Conservation (phyloP, 2,329 filamentous ascomycete genomes). For the Uncinocarpus reesii region DNA sequence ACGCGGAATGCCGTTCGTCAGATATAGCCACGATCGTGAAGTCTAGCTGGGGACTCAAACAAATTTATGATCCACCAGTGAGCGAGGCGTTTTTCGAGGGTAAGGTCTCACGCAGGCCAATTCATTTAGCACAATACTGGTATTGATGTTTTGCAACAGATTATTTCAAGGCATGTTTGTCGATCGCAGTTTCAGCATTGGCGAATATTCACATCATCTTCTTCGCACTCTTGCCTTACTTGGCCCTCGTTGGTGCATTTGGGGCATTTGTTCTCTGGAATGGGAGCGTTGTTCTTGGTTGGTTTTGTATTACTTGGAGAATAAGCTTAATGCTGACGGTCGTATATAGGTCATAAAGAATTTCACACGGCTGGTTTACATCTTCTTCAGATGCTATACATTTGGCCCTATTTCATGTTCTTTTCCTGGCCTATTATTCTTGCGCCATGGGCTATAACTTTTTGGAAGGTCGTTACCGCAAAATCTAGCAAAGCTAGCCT, state of each 20-base stretch:
- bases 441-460: constrained; percentile 40
- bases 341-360: constrained; percentile 65
- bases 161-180: constrained; percentile 46
- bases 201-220: constrained; percentile 34
- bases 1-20: constrained; percentile 23
- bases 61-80: constrained; percentile 43
- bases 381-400: constrained; percentile 84
- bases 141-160: constrained; percentile 25
- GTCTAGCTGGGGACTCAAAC: constrained; percentile 30
- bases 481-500: background rate
- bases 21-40: constrained; percentile 22
- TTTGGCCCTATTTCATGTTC: constrained; percentile 82
- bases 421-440: constrained; percentile 74
- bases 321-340: constrained; percentile 21
- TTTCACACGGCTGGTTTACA: constrained; percentile 89
- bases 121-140: background rate
- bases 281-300: constrained; percentile 79
- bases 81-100: constrained; percentile 42
- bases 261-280: constrained; percentile 73
- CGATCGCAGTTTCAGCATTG: constrained; percentile 51
- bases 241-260: constrained; percentile 59
- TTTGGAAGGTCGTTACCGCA: constrained; percentile 14
- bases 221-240: constrained; percentile 39
- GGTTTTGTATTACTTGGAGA: constrained; percentile 17
- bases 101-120: constrained; percentile 20